Percentiles rank a stretch among this genome's conserved stretches.
These are phyloP conservation scores for Blastobotrys aristatus DNA, from an alignment of 1,139 yeast species.

Conservation along the genomic window DNA sequence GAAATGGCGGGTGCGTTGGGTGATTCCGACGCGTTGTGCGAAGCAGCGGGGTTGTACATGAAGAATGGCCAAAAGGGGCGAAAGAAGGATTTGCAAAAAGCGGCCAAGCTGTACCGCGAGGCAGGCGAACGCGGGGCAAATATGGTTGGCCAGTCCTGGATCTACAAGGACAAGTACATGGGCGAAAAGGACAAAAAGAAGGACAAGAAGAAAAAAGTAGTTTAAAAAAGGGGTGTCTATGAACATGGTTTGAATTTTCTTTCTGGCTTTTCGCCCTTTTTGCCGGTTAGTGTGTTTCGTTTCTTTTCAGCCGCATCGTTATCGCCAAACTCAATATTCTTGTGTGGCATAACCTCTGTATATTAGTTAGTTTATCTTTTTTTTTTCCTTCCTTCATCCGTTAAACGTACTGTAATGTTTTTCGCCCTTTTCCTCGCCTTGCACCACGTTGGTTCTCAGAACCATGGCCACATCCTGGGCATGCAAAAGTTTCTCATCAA, in stretches of 20 bases:
- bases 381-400: not conserved
- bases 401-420: slow-evolving; percentile 31
- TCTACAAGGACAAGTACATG: slow-evolving; percentile 65
- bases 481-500: slow-evolving; percentile 41
- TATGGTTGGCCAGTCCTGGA: slow-evolving; percentile 72
- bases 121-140: slow-evolving; percentile 63
- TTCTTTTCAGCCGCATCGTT: slow-evolving; percentile 53
- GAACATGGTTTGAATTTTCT: slow-evolving; percentile 2
- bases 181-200: slow-evolving; percentile 23
- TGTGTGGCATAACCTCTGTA: slow-evolving; percentile 59
- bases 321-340: slow-evolving; percentile 84
- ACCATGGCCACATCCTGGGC: slow-evolving; percentile 67
- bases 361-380: not conserved
- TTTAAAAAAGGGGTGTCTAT: not conserved
- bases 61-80: slow-evolving; percentile 48
- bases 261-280: slow-evolving; percentile 5
- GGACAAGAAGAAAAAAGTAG: slow-evolving; percentile 14
- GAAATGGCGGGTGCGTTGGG: slow-evolving; percentile 70
- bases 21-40: slow-evolving; percentile 62
- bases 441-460: slow-evolving; percentile 72
- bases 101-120: slow-evolving; percentile 68
- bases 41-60: slow-evolving; percentile 67
- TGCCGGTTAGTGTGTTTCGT: slow-evolving; percentile 13
- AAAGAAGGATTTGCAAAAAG: slow-evolving; percentile 56
- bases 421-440: slow-evolving; percentile 51